Base-by-base conservation (phyloP, 2,329 filamentous ascomycete species). In the Phialophora verrucosa region DNA sequence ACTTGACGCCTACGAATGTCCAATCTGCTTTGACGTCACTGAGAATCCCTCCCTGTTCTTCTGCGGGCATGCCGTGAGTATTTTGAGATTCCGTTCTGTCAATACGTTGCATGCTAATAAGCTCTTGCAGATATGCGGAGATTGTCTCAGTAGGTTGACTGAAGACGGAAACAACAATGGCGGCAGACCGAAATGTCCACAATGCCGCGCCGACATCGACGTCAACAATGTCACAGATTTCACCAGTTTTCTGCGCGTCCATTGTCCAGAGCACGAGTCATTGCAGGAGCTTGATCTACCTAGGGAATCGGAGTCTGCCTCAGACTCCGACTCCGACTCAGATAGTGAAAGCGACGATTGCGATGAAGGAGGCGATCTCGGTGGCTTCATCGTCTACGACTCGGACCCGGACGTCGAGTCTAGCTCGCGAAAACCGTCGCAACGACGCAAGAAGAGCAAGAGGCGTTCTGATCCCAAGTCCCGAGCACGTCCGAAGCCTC, bases 21-120 rank as follows among this genome's bases (percentile, higher is more conserved):
- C 91, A 0, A 88, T 95, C 23, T 97, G 93, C 76, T 89, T 91
- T 65, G 93, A 97, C 73, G 88, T 83, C 2, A 87, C 90, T 6
- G 83, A 85, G 14, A 93, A 93, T 68, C 91, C 91, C 0, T 86
- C 86, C 2, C 91, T 96, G 69, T 90, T 93, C 76, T 92, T 92
- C 0, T 97, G 93, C 74, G 93, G 93, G 1, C 93, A 97, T 74
- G 87, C 89, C 66, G 53, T 55, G 17, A 55, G 53, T 55, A 20
- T 17, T 12, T 27, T 17, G 10, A 20, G 4, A 29, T 31, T 35
- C 31, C 29, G 5, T 17, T 20, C 10, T 55, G 17, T 20, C 49
- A 6, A 12, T 31, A 4, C 29, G 12, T 14, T 11, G 29, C 29
- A 31, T 12, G 17, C 53, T 51, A 51, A 51, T 17, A 29, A 3